Evolutionary conservation across 192 early-diverging fungal species (phyloP).

Genomic region (Backusella sp.): DNA sequence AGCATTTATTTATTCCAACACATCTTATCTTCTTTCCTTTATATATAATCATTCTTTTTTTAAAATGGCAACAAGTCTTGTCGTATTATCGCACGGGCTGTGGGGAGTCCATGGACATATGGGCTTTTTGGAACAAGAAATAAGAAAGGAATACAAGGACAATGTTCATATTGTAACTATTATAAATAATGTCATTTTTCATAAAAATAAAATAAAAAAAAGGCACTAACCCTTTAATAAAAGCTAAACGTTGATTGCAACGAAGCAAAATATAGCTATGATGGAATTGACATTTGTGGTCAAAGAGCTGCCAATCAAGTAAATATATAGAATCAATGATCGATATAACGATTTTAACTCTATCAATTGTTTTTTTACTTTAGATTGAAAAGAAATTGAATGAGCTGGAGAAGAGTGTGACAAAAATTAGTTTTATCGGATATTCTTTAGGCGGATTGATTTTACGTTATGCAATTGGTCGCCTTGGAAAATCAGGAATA

Average conservation of each 20-base stretch:
- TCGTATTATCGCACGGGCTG: constrained; percentile 13
- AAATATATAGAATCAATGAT: constrained; percentile 6
- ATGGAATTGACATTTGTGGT: constrained; percentile 58
- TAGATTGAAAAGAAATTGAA: constrained; percentile 38
- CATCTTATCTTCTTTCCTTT: neutral
- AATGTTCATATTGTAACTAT: neutral
- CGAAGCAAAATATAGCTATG: constrained; percentile 50
- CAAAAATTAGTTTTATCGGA: constrained; percentile 44
- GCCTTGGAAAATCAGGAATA: constrained; percentile 45
- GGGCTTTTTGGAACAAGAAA: neutral
- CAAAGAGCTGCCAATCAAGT: constrained; percentile 46
- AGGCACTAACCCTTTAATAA: neutral
- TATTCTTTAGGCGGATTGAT: constrained; percentile 62
- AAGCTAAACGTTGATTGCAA: constrained; percentile 49
- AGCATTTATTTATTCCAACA: neutral
- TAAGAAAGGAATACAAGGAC: neutral
- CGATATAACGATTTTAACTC: neutral
- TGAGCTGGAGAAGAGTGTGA: constrained; percentile 21
- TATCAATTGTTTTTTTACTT: constrained; percentile 1
- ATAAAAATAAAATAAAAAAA: no score
- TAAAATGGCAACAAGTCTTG: neutral
- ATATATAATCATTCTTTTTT: neutral
- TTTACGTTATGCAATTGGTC: constrained; percentile 48
- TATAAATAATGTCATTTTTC: neutral
- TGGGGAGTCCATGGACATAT: constrained; percentile 10